Percentiles rank a stretch among this genome's conserved stretches.
These are phyloP conservation scores for Blepharisma undulans DNA, from an alignment of 169 alveolate species.

Conservation along the genomic window DNA sequence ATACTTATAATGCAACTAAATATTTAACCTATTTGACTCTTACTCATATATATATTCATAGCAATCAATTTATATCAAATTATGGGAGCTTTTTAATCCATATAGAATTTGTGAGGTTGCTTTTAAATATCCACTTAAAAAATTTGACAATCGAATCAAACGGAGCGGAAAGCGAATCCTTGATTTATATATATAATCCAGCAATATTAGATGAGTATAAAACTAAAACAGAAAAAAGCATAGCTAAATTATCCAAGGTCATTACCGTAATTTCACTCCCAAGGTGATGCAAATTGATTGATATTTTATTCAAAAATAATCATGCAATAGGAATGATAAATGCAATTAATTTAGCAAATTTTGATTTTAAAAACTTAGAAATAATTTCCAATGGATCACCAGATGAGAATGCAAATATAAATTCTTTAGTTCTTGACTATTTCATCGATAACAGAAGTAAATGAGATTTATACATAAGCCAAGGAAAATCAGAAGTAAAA, in stretches of 20 bases:
- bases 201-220: not conserved
- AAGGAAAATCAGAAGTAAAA: too few species aligned
- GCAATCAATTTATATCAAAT: not conserved
- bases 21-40: not conserved
- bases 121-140: not conserved
- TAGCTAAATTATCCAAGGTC: too few species aligned
- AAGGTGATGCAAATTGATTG: not conserved
- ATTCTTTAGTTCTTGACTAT: too few species aligned
- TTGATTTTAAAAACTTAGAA: too few species aligned
- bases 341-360: too few species aligned
- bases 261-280: not conserved
- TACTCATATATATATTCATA: not conserved
- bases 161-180: not conserved
- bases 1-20: not conserved
- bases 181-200: not conserved
- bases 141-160: not conserved
- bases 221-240: not conserved
- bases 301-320: too few species aligned
- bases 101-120: not conserved
- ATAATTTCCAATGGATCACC: too few species aligned
- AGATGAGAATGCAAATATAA: too few species aligned
- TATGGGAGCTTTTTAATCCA: not conserved
- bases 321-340: not conserved
- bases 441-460: too few species aligned
- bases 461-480: too few species aligned